Percentiles rank a stretch among this genome's conserved stretches.
phyloP scores from a whole-genome alignment of 805 yeast species.

The Clavispora vitiphila region DNA sequence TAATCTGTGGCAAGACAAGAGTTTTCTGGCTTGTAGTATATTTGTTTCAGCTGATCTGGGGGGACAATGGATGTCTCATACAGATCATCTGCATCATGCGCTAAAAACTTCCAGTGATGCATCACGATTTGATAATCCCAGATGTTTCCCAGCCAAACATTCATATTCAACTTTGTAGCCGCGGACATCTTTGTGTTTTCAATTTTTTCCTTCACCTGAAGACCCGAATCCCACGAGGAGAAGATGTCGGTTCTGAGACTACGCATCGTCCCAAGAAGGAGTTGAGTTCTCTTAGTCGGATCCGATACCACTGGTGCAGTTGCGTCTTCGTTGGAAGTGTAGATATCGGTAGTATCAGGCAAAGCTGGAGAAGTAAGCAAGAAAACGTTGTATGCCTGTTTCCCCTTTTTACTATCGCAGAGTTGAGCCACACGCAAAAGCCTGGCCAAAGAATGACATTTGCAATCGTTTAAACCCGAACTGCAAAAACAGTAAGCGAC shows the following conservation, averaged over 20 bases:
- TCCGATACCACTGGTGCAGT: conserved; percentile 8
- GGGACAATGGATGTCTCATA: conserved; percentile 6
- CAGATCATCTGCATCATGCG: conserved; percentile 3
- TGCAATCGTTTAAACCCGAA: conserved; percentile 5
- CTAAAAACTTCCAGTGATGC: conserved; percentile 9
- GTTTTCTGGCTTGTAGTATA: conserved; percentile 13
- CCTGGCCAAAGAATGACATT: conserved; percentile 22
- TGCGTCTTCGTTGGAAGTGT: conserved; percentile 12
- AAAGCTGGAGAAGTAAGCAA: conserved; percentile 2
- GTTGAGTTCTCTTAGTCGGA: conserved; percentile 16
- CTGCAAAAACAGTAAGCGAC: conserved; percentile 49
- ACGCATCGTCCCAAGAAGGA: conserved; percentile 9
- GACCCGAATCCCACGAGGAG: conserved; percentile 58
- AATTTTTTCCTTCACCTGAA: conserved; percentile 67
- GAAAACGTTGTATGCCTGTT: conserved; percentile 18
- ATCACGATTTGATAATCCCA: conserved; percentile 56
- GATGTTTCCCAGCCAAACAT: conserved; percentile 80
- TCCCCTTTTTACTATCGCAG: conserved; percentile 9
- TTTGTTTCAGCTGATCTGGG: not conserved
- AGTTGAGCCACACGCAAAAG: conserved; percentile 36
- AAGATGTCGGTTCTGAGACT: conserved; percentile 8
- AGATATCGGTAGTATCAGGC: conserved; percentile 3
- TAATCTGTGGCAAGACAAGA: conserved; percentile 9
- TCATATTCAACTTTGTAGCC: conserved; percentile 52
- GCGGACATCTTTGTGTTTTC: conserved; percentile 82